phyloP scores from a whole-genome alignment of 2,329 filamentous ascomycete genomes.

The Penicillium sp. region DNA sequence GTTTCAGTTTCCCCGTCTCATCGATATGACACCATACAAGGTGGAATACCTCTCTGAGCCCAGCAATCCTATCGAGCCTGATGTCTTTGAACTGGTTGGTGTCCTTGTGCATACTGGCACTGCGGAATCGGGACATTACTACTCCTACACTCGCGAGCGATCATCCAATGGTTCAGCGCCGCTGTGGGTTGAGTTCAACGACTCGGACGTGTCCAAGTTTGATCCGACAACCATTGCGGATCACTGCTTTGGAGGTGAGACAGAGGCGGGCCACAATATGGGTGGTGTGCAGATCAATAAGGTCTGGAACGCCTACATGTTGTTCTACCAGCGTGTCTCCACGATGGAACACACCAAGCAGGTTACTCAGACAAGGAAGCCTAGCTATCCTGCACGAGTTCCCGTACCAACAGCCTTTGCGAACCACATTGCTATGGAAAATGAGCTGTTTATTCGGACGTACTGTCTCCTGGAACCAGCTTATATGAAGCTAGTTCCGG shows the following conservation, averaged over 20 bases:
- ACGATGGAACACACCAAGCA: constrained; percentile 64
- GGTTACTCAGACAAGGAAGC: constrained; percentile 49
- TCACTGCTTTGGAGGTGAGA: constrained; percentile 78
- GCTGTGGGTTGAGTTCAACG: constrained; percentile 92
- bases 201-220: constrained; percentile 79
- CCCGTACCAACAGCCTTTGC: constrained; percentile 53
- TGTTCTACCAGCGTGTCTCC: constrained; percentile 88
- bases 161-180: constrained; percentile 57
- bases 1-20: constrained; percentile 81
- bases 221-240: constrained; percentile 74
- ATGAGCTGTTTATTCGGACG: constrained; percentile 73
- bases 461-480: constrained; percentile 80
- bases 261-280: constrained; percentile 59
- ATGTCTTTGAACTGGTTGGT: constrained; percentile 92
- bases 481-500: constrained; percentile 71
- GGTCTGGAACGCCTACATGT: constrained; percentile 89
- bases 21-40: constrained; percentile 90
- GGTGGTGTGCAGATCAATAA: constrained; percentile 64
- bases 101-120: constrained; percentile 92
- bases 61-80: constrained; percentile 62
- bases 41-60: constrained; percentile 79
- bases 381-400: constrained; percentile 59
- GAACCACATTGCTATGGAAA: constrained; percentile 70
- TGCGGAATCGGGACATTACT: constrained; percentile 94
- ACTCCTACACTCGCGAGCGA: constrained; percentile 89